Evolutionary conservation across 2,329 filamentous ascomycete genomes (phyloP).

Genomic region (Karstenula rhodostoma): DNA sequence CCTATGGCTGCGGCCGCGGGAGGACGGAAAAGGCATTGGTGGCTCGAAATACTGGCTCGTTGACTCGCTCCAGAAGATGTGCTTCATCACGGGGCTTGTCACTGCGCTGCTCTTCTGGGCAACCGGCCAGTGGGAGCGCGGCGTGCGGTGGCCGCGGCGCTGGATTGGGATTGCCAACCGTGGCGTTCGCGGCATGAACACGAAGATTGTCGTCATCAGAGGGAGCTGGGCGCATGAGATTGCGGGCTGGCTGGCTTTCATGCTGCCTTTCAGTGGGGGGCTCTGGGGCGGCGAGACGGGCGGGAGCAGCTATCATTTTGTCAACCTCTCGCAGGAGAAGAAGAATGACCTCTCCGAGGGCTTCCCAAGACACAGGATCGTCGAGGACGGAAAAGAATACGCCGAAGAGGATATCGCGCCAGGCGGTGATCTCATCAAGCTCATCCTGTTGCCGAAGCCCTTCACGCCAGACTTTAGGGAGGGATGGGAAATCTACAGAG

Average conservation of each 20-base stretch:
- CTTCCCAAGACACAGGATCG: slow-evolving; percentile 37
- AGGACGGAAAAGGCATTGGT: slow-evolving; percentile 89
- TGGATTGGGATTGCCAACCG: slow-evolving; percentile 92
- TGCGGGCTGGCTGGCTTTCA: slow-evolving; percentile 75
- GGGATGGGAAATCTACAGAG: slow-evolving; percentile 94
- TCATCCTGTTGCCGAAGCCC: slow-evolving; percentile 89
- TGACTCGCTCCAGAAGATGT: slow-evolving; percentile 88
- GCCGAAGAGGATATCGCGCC: slow-evolving; percentile 90
- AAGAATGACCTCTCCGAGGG: slow-evolving; percentile 34
- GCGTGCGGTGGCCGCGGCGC: slow-evolving; percentile 89
- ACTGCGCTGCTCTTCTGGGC: slow-evolving; percentile 89
- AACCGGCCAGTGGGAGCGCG: slow-evolving; percentile 95
- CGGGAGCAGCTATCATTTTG: slow-evolving; percentile 76
- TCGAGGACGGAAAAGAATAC: slow-evolving; percentile 68
- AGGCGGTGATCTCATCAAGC: slow-evolving; percentile 89
- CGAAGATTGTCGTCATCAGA: slow-evolving; percentile 90
- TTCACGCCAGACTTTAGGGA: slow-evolving; percentile 95
- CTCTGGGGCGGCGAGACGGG: slow-evolving; percentile 56
- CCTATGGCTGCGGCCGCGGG: slow-evolving; percentile 92
- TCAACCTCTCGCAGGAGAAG: slow-evolving; percentile 65
- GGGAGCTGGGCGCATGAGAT: slow-evolving; percentile 83
- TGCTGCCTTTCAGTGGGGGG: slow-evolving; percentile 72
- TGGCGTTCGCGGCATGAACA: slow-evolving; percentile 90
- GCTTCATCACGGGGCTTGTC: slow-evolving; percentile 88
- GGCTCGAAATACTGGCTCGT: slow-evolving; percentile 97